Evolutionary conservation across 768 basidiomycete species (phyloP), one percentile per base, ranked within the genome.

Genomic region (Mycena haematopus): DNA sequence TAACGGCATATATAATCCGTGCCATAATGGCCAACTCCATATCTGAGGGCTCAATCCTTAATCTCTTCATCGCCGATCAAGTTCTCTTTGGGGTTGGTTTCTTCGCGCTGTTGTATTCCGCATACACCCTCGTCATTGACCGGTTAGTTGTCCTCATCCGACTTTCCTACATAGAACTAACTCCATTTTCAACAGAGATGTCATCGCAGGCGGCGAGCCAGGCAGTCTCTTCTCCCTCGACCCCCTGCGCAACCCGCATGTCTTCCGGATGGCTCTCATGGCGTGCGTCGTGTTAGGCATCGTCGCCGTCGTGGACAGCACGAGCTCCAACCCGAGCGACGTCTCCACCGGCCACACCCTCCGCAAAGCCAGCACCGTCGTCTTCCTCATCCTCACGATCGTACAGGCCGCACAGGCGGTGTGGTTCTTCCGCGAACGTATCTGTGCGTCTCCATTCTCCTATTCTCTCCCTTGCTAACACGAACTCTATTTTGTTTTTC

Each of bases 81-180:
- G 69, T 80, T 6, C 68, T 82, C 14, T 77, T 78, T 27, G 73
- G 77, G 0, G 74, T 79, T 25, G 81, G 81, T 4, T 82, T 79
- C 66, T 77, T 80, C 42, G 78, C 76, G n/a, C 67, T 83, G 8
- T 65, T 83, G 15, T 79, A 77, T 52, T 77, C 79, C 1, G 73
- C 78, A 0, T 82, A 80, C 54, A 78, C 73, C 0, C 73, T 82
- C 3, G 77, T 80, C 8, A 63, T 79, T 17, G 79, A 82, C 57
- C 70, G 79, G 82, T 82, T 36, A 40, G 61, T 62, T 58, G 29
- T 31, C 29, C 29, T 9, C 38, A 71, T 58, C 38, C 13, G 13
- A 72, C 56, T 8, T 47, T 25, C 15, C 45, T 31, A 5, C 15
- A 40, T 31, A 5, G 33, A n/a, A 3, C 33, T 53, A 11, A 25